A percentile compares a stretch with the other conserved stretches of the same genome.
phyloP scores from a whole-genome alignment of 2,329 filamentous ascomycete species.

The Ophiostoma triangulosporum region DNA sequence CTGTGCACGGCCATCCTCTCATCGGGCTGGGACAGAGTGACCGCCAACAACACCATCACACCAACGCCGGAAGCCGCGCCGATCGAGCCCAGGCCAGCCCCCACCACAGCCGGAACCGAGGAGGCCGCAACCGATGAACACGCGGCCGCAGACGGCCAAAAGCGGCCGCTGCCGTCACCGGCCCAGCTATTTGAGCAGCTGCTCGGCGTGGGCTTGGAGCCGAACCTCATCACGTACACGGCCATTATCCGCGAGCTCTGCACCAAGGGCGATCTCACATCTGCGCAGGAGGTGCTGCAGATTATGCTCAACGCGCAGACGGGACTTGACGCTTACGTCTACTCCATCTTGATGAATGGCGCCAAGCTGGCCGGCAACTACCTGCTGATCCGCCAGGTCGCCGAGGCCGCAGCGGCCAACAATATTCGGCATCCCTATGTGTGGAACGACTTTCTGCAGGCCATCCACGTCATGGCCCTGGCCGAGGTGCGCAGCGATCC shows the following conservation, averaged over 20 bases:
- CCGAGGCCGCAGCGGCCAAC: conserved; percentile 36
- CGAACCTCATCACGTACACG: conserved; percentile 51
- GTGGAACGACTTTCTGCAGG: conserved; percentile 39
- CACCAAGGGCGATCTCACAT: conserved; percentile 45
- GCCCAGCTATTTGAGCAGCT: conserved; percentile 42
- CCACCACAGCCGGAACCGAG: too few species aligned
- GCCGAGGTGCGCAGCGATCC: conserved; percentile 22
- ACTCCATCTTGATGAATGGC: conserved; percentile 55
- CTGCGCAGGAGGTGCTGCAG: conserved; percentile 52
- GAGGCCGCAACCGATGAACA: neutral
- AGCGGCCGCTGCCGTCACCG: conserved; percentile 20
- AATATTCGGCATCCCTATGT: conserved; percentile 34
- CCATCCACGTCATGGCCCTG: conserved; percentile 31
- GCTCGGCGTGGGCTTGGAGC: conserved; percentile 44
- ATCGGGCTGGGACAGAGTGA: neutral
- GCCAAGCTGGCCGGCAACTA: conserved; percentile 47
- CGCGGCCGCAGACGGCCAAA: neutral
- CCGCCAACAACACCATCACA: neutral
- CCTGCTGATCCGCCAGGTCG: conserved; percentile 38
- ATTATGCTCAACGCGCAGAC: conserved; percentile 46
- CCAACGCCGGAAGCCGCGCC: neutral
- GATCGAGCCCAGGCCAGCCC: conserved; percentile 15
- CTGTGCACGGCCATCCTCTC: conserved; percentile 46
- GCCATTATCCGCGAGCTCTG: conserved; percentile 60
- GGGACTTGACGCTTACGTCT: conserved; percentile 51